Percentiles rank a stretch among this genome's conserved stretches.
Evolutionary conservation across 768 basidiomycete genomes (phyloP).

Genomic region (Collybia mongolica): DNA sequence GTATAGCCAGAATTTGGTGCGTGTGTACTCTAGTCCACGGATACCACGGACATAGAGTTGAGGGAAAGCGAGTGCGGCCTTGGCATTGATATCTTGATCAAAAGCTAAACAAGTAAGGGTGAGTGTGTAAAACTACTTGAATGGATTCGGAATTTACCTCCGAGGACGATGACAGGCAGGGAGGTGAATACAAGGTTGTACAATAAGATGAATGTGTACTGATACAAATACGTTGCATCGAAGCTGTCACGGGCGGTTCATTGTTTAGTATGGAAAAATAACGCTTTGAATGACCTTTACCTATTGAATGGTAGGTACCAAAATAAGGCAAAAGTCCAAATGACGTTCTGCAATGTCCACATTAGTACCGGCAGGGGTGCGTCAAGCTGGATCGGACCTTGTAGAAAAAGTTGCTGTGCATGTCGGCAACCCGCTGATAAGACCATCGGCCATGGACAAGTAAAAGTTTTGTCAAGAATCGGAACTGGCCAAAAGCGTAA

Average conservation of each 20-base stretch:
- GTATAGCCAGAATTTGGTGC: constrained; percentile 89
- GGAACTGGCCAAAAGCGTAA: constrained; percentile 97
- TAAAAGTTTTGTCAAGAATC: constrained; percentile 87
- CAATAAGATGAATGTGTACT: constrained; percentile 90
- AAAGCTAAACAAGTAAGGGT: constrained; percentile 53
- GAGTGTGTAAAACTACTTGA: constrained; percentile 3
- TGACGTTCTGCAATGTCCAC: constrained; percentile 61
- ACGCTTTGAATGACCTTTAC: constrained; percentile 35
- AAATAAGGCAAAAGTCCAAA: constrained; percentile 93
- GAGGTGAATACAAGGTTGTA: constrained; percentile 95
- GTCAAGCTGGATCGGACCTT: constrained; percentile 54
- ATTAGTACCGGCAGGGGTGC: constrained; percentile 6
- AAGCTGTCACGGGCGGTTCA: constrained; percentile 50
- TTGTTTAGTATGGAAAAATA: not conserved
- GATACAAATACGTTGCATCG: constrained; percentile 92
- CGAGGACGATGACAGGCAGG: constrained; percentile 86
- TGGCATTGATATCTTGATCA: constrained; percentile 92
- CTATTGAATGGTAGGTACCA: constrained; percentile 91
- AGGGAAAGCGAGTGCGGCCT: constrained; percentile 88
- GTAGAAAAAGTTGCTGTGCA: constrained; percentile 99
- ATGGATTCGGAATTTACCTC: constrained; percentile 50
- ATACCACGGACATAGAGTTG: constrained; percentile 96
- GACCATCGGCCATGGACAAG: constrained; percentile 97
- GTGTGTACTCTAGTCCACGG: constrained; percentile 89
- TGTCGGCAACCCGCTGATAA: constrained; percentile 93